These are phyloP conservation scores for Aspergillus tanneri DNA, from an alignment of 2,329 filamentous ascomycete genomes.

Conservation along the genomic window DNA sequence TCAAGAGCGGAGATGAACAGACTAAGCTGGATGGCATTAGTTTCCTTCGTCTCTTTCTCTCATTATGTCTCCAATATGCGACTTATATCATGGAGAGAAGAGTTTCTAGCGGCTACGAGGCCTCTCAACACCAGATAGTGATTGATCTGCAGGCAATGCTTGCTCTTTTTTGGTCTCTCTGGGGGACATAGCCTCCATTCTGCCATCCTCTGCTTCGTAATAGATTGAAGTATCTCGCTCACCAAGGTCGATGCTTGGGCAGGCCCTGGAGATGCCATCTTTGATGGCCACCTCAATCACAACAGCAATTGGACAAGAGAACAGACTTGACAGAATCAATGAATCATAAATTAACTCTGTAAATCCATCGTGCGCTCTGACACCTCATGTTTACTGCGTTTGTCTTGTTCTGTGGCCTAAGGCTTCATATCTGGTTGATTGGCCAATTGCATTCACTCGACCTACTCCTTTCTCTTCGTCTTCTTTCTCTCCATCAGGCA, in stretches of 20 bases:
- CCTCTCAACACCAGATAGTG: too few relatives aligned
- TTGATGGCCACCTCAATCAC: too few relatives aligned
- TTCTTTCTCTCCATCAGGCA: background rate
- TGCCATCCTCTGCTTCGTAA: background rate
- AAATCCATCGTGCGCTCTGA: background rate
- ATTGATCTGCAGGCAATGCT: too few relatives aligned
- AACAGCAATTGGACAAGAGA: too few relatives aligned
- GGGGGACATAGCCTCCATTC: too few relatives aligned
- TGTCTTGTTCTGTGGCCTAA: background rate
- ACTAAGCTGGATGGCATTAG: constrained; percentile 14
- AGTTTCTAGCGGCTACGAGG: constrained; percentile 19
- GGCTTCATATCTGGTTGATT: background rate
- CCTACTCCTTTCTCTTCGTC: background rate
- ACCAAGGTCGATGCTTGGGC: background rate
- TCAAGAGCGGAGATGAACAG: constrained; percentile 36
- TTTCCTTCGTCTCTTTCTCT: background rate
- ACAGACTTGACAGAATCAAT: too few relatives aligned
- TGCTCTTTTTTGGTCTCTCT: too few relatives aligned
- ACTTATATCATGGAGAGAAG: too few relatives aligned
- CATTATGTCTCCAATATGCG: too few relatives aligned
- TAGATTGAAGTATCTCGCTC: background rate
- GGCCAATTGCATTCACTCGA: constrained; percentile 43
- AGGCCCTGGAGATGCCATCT: background rate
- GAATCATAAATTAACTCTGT: background rate
- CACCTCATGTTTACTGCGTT: constrained; percentile 6